These are phyloP conservation scores for Colletotrichum horii DNA, from an alignment of 2,329 filamentous ascomycete species.

Conservation along the genomic window DNA sequence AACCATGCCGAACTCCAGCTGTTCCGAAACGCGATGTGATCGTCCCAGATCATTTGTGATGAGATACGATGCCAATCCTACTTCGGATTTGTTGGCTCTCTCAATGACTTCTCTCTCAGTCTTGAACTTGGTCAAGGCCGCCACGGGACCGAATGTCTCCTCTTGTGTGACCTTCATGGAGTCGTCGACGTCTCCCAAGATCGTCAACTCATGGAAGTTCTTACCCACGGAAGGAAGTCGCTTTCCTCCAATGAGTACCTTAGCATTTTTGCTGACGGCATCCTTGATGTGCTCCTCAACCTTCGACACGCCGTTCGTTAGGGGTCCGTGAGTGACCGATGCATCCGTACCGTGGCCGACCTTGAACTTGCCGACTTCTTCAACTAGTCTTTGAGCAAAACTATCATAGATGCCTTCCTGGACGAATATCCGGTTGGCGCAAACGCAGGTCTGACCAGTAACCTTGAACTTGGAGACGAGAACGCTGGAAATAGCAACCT, in stretches of 20 bases:
- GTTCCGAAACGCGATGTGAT: slow-evolving; percentile 48
- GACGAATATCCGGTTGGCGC: slow-evolving; percentile 83
- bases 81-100: slow-evolving; percentile 70
- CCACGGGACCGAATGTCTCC: slow-evolving; percentile 79
- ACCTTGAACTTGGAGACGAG: slow-evolving; percentile 91
- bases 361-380: slow-evolving; percentile 76
- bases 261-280: slow-evolving; percentile 66
- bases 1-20: slow-evolving; percentile 70
- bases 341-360: slow-evolving; percentile 69
- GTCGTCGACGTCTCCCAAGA: slow-evolving; percentile 71
- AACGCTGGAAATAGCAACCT: slow-evolving; percentile 81
- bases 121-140: slow-evolving; percentile 72
- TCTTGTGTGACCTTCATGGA: slow-evolving; percentile 72
- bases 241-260: slow-evolving; percentile 66
- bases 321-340: slow-evolving; percentile 64
- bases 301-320: slow-evolving; percentile 70
- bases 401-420: slow-evolving; percentile 79
- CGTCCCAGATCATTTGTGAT: slow-evolving; percentile 56
- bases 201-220: slow-evolving; percentile 76
- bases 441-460: slow-evolving; percentile 95
- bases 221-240: slow-evolving; percentile 65
- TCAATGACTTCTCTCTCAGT: slow-evolving; percentile 74
- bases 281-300: slow-evolving; percentile 69
- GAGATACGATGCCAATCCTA: slow-evolving; percentile 78
- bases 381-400: slow-evolving; percentile 72